These are phyloP conservation scores for Aspergillaceae sp. DNA, from an alignment of 2,329 filamentous ascomycete genomes.

Conservation along the genomic window DNA sequence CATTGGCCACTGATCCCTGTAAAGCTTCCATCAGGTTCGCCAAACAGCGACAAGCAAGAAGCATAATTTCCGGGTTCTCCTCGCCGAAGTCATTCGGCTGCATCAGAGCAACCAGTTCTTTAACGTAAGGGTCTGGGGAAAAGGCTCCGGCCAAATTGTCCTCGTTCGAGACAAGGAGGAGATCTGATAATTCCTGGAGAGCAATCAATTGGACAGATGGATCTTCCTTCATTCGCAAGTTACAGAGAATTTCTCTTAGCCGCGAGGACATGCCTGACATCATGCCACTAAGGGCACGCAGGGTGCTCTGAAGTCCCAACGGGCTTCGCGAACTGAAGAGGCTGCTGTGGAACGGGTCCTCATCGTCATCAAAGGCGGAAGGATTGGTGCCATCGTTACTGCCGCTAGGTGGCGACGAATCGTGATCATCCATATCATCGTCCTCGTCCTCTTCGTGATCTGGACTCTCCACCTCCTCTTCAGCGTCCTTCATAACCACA, in stretches of 20 bases:
- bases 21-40: constrained; percentile 97
- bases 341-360: constrained; percentile 52
- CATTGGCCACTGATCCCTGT: constrained; percentile 83
- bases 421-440: neutral
- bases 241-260: constrained; percentile 66
- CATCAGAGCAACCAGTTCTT: constrained; percentile 88
- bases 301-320: constrained; percentile 64
- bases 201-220: constrained; percentile 83
- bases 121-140: constrained; percentile 86
- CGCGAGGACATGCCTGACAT: constrained; percentile 76
- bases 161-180: constrained; percentile 89
- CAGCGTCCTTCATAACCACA: constrained; percentile 61
- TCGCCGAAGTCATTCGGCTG: constrained; percentile 78
- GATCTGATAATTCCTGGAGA: constrained; percentile 84
- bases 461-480: constrained; percentile 42
- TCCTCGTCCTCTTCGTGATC: constrained; percentile 34
- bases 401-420: constrained; percentile 50
- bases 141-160: constrained; percentile 95
- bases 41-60: constrained; percentile 87
- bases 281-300: constrained; percentile 83
- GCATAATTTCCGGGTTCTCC: constrained; percentile 94
- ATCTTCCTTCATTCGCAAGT: constrained; percentile 74
- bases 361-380: constrained; percentile 47
- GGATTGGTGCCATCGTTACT: constrained; percentile 55
- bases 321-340: constrained; percentile 59